Base-by-base conservation (phyloP, 1,284 basidiomycete genomes). In the Paramarasmius palmivorus region DNA sequence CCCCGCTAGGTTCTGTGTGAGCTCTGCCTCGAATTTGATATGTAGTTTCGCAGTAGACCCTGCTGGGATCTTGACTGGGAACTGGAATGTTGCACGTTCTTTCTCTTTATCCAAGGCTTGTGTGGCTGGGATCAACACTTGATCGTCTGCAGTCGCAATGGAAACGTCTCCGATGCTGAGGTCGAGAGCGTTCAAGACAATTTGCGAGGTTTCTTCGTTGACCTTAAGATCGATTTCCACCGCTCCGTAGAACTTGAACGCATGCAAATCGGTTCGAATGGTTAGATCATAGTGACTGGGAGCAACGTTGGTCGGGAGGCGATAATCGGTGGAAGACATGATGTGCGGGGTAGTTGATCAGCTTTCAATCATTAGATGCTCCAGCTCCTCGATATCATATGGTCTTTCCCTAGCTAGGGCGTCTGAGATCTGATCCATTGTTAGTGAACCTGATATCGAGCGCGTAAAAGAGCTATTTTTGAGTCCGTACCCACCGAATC, bases 231-330 rank as follows among this genome's bases (percentile, higher is more conserved):
- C 74, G 52, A 46, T 46, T 46, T 46, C 29, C 25, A 46, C 90
- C 91, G 35, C 90, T 77, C 7, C 93, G 81, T 26, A 88, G 84
- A 15, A 90, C 63, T 86, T 88, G 35, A 98, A 71, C 0, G 86
- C 84, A 64, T 97, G 94, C 38, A 99, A 26, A 29, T 46, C 44
- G 25, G 44, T 46, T 29, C 44, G 44, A 32, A 46, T 46, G n/a
- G 44, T 29, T 4, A 46, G 17, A 29, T 46, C 44, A 29, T 46
- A 46, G 25, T 46, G 44, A 46, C 5, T 46, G 44, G 44, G 44
- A n/a, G 25, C 32, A n/a, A 46, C 44, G 17, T 46, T 46, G 25
- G 44, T 46, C 17, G 44, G 44, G 29, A 46, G 44, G 26, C 44
- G 44, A 32, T 46, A 19, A 5, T 46, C 44, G n/a, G 25, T 14